Conservation (phyloP, 2,329 filamentous ascomycete genomes). For the Aureobasidium zeae region DNA sequence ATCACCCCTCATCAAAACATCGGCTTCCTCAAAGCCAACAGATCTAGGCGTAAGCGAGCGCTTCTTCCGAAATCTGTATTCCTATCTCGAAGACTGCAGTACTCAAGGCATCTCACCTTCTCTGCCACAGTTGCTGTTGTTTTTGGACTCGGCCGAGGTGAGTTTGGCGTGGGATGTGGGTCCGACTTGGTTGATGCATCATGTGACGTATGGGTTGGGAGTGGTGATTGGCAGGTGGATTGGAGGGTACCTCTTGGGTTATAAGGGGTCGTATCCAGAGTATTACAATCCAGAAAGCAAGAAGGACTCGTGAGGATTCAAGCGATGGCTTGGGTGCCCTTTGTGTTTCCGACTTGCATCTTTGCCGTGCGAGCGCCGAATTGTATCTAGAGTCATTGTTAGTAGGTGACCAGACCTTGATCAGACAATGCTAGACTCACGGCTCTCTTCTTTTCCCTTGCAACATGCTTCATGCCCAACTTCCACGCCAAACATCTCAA, state of each 20-base stretch:
- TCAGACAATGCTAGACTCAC: conserved; percentile 41
- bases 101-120: conserved; percentile 20
- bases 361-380: conserved; percentile 37
- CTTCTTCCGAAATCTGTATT: conserved; percentile 26
- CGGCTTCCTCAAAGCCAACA: conserved; percentile 13
- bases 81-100: conserved; percentile 26
- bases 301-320: conserved; percentile 3
- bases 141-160: conserved; percentile 24
- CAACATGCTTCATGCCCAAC: conserved; percentile 61
- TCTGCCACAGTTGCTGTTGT: conserved; percentile 23
- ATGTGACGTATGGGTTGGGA: conserved; percentile 21
- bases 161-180: conserved; percentile 23
- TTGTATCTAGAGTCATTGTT: conserved; percentile 30
- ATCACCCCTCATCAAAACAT: conserved; percentile 17
- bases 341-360: conserved; percentile 41
- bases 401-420: background rate
- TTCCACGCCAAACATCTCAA: conserved; percentile 67
- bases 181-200: conserved; percentile 21
- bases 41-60: conserved; percentile 21
- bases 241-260: conserved; percentile 16
- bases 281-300: conserved; percentile 17
- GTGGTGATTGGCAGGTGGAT: conserved; percentile 23
- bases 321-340: conserved; percentile 37
- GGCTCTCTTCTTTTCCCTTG: conserved; percentile 86
- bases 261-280: conserved; percentile 16